Conservation (phyloP, 2,329 filamentous ascomycete genomes). For the Pestalotiopsis sp. region DNA sequence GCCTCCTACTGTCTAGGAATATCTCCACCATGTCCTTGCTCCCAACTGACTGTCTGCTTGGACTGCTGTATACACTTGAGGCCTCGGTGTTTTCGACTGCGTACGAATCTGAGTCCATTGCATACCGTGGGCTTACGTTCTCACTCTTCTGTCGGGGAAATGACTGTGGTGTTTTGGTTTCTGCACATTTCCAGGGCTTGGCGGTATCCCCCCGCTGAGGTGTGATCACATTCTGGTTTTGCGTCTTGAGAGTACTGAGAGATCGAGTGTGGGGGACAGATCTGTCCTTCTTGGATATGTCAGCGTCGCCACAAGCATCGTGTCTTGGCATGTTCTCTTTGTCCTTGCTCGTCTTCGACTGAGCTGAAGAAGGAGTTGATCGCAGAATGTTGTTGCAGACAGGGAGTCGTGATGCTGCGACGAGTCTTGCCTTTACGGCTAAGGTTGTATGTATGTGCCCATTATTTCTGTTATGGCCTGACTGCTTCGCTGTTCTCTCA, state of each 20-base stretch:
- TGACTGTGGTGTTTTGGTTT: constrained; percentile 14
- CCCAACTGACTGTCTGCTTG: constrained; percentile 35
- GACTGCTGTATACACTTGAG: constrained; percentile 15
- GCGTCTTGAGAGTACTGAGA: constrained; percentile 16
- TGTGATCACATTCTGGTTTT: constrained; percentile 4
- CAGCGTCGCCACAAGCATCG: constrained; percentile 2
- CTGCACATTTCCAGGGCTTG: constrained; percentile 16
- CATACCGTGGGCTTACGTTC: constrained; percentile 23
- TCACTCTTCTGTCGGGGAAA: constrained; percentile 17
- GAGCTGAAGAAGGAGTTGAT: constrained; percentile 15
- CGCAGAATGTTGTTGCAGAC: constrained; percentile 14
- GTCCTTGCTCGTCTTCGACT: background rate
- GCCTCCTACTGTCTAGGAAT: constrained; percentile 51
- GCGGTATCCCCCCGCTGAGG: constrained; percentile 15
- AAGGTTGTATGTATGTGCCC: background rate
- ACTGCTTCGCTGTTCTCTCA: constrained; percentile 7
- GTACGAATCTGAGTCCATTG: constrained; percentile 17
- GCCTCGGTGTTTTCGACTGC: constrained; percentile 17
- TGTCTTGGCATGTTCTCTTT: background rate
- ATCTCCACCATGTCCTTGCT: constrained; percentile 55
- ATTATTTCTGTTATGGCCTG: background rate
- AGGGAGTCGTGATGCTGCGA: constrained; percentile 11
- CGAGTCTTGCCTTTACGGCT: constrained; percentile 16
- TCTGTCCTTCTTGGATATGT: constrained; percentile 9
- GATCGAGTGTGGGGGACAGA: constrained; percentile 20